These are phyloP conservation scores for Verticillium nubilum DNA, from an alignment of 2,329 filamentous ascomycete genomes.

Conservation along the genomic window DNA sequence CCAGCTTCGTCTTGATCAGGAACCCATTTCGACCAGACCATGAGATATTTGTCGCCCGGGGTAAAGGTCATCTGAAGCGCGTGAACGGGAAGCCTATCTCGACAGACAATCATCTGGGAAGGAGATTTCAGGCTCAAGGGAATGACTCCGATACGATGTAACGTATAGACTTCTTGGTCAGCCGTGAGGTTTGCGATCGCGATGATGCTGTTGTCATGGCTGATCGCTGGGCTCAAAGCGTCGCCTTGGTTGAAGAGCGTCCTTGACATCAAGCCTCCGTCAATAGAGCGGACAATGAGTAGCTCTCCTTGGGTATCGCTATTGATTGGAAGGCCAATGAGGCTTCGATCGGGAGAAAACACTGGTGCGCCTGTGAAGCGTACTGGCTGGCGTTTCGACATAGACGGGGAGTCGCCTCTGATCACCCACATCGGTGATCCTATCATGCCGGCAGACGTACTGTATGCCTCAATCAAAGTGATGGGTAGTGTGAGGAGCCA, in stretches of 20 bases:
- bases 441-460: not conserved
- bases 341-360: not conserved
- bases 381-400: not conserved
- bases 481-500: not conserved
- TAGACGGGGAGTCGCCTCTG: not conserved
- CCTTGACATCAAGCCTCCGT: not conserved
- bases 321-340: not conserved
- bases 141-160: not conserved
- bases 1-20: not conserved
- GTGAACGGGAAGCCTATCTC: not conserved
- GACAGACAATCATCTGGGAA: not conserved
- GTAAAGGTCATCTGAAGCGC: not conserved
- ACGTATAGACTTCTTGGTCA: not conserved
- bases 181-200: not conserved
- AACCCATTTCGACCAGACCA: not conserved
- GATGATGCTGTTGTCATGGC: not conserved
- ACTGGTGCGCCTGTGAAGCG: not conserved
- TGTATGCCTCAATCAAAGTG: not conserved
- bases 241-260: not conserved
- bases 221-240: not conserved
- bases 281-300: not conserved
- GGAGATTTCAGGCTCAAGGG: not conserved
- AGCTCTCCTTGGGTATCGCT: not conserved
- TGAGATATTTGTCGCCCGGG: not conserved
- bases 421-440: not conserved